phyloP scores from a whole-genome alignment of 495 filamentous ascomycete genomes.

The Neurospora tetrasperma region DNA sequence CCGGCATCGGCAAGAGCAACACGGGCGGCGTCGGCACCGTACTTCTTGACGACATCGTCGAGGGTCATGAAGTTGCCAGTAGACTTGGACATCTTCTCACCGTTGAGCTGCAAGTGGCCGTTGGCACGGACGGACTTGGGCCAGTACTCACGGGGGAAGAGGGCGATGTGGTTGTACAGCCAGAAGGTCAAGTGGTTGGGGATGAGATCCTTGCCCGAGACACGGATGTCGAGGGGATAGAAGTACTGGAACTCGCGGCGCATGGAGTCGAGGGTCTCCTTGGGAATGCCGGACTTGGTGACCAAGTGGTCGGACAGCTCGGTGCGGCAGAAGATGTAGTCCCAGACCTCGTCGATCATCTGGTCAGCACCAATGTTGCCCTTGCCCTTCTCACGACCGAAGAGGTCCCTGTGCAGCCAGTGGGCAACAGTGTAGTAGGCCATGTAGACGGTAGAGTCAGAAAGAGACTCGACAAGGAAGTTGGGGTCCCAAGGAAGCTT shows the following conservation, averaged over 20 bases:
- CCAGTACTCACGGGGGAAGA: slow-evolving; percentile 83
- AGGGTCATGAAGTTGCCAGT: slow-evolving; percentile 95
- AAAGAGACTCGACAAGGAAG: slow-evolving; percentile 86
- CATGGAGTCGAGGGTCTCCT: slow-evolving; percentile 64
- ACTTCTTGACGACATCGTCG: slow-evolving; percentile 77
- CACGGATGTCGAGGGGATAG: slow-evolving; percentile 82
- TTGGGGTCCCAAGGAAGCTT: slow-evolving; percentile 91
- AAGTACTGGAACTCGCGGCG: slow-evolving; percentile 90
- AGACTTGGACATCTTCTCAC: slow-evolving; percentile 93
- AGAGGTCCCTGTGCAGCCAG: slow-evolving; percentile 67
- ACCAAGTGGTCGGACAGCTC: slow-evolving; percentile 54
- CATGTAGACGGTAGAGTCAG: slow-evolving; percentile 91
- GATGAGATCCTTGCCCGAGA: slow-evolving; percentile 80
- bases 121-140: slow-evolving; percentile 75
- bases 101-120: slow-evolving; percentile 87
- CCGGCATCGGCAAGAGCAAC: slow-evolving; percentile 91
- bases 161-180: slow-evolving; percentile 87
- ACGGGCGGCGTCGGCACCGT: slow-evolving; percentile 83
- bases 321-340: slow-evolving; percentile 65
- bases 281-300: slow-evolving; percentile 53
- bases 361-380: slow-evolving; percentile 63
- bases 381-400: slow-evolving; percentile 59
- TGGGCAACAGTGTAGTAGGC: slow-evolving; percentile 94
- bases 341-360: slow-evolving; percentile 95
- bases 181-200: slow-evolving; percentile 91